Percentiles rank a stretch among this genome's conserved stretches.
These are phyloP conservation scores for Aspergillus steynii DNA, from an alignment of 495 filamentous ascomycete species.

Conservation along the genomic window DNA sequence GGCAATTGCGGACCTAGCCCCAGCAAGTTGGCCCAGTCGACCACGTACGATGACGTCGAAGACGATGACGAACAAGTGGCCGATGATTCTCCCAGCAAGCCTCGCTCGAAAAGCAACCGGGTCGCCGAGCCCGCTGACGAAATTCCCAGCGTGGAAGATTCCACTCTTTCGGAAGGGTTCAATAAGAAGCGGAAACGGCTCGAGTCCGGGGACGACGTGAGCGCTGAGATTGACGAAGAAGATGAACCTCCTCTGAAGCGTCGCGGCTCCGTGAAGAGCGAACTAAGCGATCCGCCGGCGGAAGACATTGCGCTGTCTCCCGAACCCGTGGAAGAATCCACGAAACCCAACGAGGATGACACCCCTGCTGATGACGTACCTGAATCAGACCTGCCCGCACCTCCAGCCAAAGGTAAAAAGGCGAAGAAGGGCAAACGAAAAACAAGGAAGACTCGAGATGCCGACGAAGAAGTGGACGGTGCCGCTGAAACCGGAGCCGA, in stretches of 20 bases:
- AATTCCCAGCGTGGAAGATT: slow-evolving; percentile 31
- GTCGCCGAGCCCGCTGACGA: slow-evolving; percentile 28
- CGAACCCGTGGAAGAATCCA: slow-evolving; percentile 38
- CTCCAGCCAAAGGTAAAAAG: slow-evolving; percentile 36
- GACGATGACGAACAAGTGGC: slow-evolving; percentile 38
- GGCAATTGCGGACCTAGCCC: slow-evolving; percentile 59
- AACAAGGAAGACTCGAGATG: slow-evolving; percentile 38
- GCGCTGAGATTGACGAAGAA: slow-evolving; percentile 44
- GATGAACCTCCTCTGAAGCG: slow-evolving; percentile 47
- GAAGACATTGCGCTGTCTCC: slow-evolving; percentile 31
- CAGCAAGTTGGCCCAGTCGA: slow-evolving; percentile 62
- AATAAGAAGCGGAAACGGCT: slow-evolving; percentile 53
- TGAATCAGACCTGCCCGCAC: slow-evolving; percentile 36
- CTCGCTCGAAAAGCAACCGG: slow-evolving; percentile 36
- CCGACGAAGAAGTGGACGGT: slow-evolving; percentile 39
- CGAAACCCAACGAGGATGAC: slow-evolving; percentile 36
- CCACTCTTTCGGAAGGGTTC: slow-evolving; percentile 30
- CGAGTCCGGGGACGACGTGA: slow-evolving; percentile 40
- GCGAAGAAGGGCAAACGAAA: slow-evolving; percentile 49
- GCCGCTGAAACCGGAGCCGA: slow-evolving; percentile 26
- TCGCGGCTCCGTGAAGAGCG: slow-evolving; percentile 46
- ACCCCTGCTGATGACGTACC: slow-evolving; percentile 38
- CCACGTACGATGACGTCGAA: slow-evolving; percentile 47
- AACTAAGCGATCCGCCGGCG: slow-evolving; percentile 42
- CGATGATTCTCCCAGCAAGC: slow-evolving; percentile 46